Base-by-base conservation (phyloP, 306 rosid genomes). In the Cyclanthera cordifolia region DNA sequence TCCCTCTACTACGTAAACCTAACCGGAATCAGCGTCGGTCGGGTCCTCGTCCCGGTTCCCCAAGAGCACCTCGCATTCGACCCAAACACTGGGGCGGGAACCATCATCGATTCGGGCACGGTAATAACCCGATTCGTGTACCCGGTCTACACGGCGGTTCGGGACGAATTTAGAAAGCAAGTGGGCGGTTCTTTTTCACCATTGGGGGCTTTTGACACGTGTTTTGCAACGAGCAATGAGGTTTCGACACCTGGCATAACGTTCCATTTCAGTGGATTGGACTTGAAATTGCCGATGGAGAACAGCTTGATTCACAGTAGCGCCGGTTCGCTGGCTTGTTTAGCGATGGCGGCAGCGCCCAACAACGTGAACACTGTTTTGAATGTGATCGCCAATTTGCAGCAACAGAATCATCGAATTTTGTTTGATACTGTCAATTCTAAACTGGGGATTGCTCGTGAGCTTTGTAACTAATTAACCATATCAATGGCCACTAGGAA, bases 281-380 rank as follows among this genome's bases (percentile, higher is more conserved):
- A 86, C 52, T 63, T 93, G 84, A 78, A 16, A 50, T 63, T 93
- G 69, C 94, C 98, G 0, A 0, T 78, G 81, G 96, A 93, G 73
- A 93, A 89, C 50, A 87, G 84, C 56, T 77, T 93, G 80, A 93
- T 93, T 6, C 98, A 93, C 17, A 93, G 98, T 69, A 85, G 88
- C 37, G 77, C 98, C 0, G 98, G 98, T 32, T 67, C 85, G 45
- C 19, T 89, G 72, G 90, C 98, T 20, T 93, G 96, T 63, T 77
- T 93, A 78, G 90, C 98, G 0, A 93, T 93, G 95, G 95, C 95
- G 19, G 88, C 94, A 19, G 87, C 95, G 4, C 96, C 96, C 3
- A 65, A 43, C 0, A 93, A 89, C 49, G 98, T 87, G 80, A 87
- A 92, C 83, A 79, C 95, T 1, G 96, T 80, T 74, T 25, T 89